phyloP scores from a whole-genome alignment of 1,139 yeast genomes.

The Wickerhamomyces sp. region DNA sequence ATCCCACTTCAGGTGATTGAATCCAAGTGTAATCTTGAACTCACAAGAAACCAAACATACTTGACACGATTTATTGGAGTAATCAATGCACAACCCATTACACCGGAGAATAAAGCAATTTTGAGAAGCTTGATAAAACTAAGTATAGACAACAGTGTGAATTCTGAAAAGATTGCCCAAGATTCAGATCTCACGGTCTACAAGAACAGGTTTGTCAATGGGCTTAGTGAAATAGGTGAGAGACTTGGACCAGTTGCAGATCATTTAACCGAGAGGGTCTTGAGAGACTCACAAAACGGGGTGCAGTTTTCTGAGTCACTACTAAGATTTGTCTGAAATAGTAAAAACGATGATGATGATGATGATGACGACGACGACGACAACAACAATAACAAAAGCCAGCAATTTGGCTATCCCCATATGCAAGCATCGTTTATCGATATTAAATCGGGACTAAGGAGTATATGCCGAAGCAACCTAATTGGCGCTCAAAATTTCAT shows the following conservation, averaged over 20 bases:
- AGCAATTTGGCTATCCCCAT: too few species aligned
- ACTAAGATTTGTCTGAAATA: too few species aligned
- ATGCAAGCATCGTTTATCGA: too few species aligned
- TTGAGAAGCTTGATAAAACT: conserved; percentile 9
- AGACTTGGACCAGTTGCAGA: not conserved
- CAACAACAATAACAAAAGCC: too few species aligned
- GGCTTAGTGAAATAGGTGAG: conserved; percentile 4
- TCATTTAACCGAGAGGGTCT: too few species aligned
- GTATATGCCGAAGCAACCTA: too few species aligned
- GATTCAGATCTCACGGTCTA: conserved; percentile 11
- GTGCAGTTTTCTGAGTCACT: too few species aligned
- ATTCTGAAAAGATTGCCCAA: conserved; percentile 1
- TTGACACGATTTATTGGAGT: conserved; percentile 7
- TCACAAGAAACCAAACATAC: conserved; percentile 13
- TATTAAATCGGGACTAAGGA: too few species aligned
- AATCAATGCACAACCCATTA: conserved; percentile 8
- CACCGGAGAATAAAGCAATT: conserved; percentile 5
- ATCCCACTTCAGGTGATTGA: not conserved
- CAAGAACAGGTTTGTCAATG: conserved; percentile 14
- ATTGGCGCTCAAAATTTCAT: too few species aligned
- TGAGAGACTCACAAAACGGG: too few species aligned
- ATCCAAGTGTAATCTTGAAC: not conserved
- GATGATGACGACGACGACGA: too few species aligned
- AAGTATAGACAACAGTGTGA: conserved; percentile 8
- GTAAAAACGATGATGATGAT: too few species aligned